A percentile compares a stretch with the other conserved stretches of the same genome.
Evolutionary conservation across 176 grass and related monocot genomes (phyloP).

Genomic region (Oropetium thomaeum): DNA sequence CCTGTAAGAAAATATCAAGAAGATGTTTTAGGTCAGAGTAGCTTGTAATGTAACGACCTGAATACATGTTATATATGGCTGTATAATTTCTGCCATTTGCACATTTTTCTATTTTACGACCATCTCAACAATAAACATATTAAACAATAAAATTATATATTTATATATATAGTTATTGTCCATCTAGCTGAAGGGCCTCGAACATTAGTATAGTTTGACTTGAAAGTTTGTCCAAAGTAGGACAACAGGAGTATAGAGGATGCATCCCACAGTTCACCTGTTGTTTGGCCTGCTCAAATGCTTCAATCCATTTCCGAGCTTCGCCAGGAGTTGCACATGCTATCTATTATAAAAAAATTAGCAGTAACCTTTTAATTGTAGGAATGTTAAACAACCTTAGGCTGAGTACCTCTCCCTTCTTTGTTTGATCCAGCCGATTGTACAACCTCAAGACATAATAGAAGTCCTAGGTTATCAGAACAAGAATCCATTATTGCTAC

Average conservation of each 20-base stretch:
- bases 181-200: not conserved
- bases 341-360: slow-evolving; percentile 57
- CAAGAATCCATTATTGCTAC: slow-evolving; percentile 7
- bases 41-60: not conserved
- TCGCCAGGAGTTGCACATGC: slow-evolving; percentile 67
- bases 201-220: not conserved
- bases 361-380: slow-evolving; percentile 8
- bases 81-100: not conserved
- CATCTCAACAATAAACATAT: not conserved
- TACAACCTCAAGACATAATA: slow-evolving; percentile 79
- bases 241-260: not conserved
- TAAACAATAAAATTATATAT: not conserved
- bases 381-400: not conserved
- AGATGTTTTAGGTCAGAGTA: slow-evolving; percentile 6
- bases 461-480: slow-evolving; percentile 52
- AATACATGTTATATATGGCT: slow-evolving; percentile 20
- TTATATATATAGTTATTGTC: too few relatives aligned
- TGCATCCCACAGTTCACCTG: slow-evolving; percentile 43
- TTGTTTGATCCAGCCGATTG: slow-evolving; percentile 75
- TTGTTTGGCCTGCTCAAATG: slow-evolving; percentile 91
- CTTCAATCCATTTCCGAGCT: slow-evolving; percentile 75
- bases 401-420: slow-evolving; percentile 85
- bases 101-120: not conserved
- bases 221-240: slow-evolving; percentile 7
- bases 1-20: slow-evolving; percentile 47